These are phyloP conservation scores for Fusarium vanettenii DNA, from an alignment of 2,329 filamentous ascomycete genomes.

Conservation along the genomic window DNA sequence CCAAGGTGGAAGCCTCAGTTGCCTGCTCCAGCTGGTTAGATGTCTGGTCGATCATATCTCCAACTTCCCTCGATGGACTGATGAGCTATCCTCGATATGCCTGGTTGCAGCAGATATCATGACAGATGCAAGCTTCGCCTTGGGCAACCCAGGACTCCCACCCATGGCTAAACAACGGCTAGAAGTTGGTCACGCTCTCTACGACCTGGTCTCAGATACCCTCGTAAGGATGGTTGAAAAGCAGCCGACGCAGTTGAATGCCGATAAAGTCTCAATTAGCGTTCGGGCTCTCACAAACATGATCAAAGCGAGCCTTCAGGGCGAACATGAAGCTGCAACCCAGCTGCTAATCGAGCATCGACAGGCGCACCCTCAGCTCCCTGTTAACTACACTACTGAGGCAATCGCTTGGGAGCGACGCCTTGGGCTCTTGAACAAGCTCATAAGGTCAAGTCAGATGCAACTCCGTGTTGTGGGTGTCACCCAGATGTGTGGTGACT, in stretches of 20 bases:
- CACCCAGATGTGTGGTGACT: constrained; percentile 75
- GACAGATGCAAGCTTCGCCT: constrained; percentile 43
- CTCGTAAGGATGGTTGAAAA: constrained; percentile 65
- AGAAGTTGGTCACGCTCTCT: constrained; percentile 56
- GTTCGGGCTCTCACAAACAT: constrained; percentile 59
- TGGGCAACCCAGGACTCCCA: constrained; percentile 32
- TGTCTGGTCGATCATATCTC: constrained; percentile 55
- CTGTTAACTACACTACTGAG: constrained; percentile 54
- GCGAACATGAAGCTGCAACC: constrained; percentile 50
- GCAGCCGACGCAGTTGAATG: constrained; percentile 62
- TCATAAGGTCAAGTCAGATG: constrained; percentile 89
- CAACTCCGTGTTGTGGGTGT: constrained; percentile 86
- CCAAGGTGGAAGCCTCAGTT: constrained; percentile 55
- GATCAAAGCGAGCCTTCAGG: constrained; percentile 54
- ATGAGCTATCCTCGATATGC: constrained; percentile 54
- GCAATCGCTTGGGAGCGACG: constrained; percentile 74
- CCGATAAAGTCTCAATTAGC: constrained; percentile 55
- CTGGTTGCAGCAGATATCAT: constrained; percentile 50
- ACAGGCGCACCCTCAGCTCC: constrained; percentile 50
- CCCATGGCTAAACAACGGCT: constrained; percentile 49
- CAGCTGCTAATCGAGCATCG: constrained; percentile 43
- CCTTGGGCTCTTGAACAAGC: constrained; percentile 74
- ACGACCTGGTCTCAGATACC: constrained; percentile 54
- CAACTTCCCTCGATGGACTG: constrained; percentile 59
- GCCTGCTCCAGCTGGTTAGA: constrained; percentile 57